Conservation (phyloP, 2,329 filamentous ascomycete genomes). For the Xylariales sp. region DNA sequence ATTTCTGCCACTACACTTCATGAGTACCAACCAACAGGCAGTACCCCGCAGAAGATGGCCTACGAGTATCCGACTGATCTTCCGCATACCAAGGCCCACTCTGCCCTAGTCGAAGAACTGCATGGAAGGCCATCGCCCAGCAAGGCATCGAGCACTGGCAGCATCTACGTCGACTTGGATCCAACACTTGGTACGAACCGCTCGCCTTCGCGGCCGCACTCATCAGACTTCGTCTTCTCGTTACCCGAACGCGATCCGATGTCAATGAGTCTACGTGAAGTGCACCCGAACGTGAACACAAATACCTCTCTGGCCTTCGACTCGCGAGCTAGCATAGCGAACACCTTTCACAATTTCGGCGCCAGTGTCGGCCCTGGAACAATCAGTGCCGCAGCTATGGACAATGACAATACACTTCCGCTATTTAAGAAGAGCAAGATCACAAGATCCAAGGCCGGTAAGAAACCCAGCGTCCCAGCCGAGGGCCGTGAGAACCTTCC, state of each 20-base stretch:
- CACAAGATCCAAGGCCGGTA: conserved; percentile 29
- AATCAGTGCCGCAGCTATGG: conserved; percentile 10
- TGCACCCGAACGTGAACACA: conserved; percentile 47
- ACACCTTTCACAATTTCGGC: conserved; percentile 28
- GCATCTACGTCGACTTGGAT: conserved; percentile 39
- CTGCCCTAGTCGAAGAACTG: conserved; percentile 38
- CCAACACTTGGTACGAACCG: conserved; percentile 18
- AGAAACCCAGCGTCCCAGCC: conserved; percentile 27
- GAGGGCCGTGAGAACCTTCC: conserved; percentile 50
- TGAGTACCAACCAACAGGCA: conserved; percentile 81
- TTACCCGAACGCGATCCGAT: conserved; percentile 23
- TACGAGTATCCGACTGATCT: conserved; percentile 79
- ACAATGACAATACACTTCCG: conserved; percentile 38
- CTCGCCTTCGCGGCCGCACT: conserved; percentile 18
- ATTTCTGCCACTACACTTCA: conserved; percentile 61
- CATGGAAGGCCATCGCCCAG: conserved; percentile 30
- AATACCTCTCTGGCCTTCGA: conserved; percentile 39
- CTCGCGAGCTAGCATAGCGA: conserved; percentile 31
- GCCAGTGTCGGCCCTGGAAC: conserved; percentile 14
- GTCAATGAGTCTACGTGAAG: conserved; percentile 48
- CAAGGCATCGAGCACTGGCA: conserved; percentile 23
- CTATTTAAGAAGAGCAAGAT: conserved; percentile 41
- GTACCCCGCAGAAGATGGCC: conserved; percentile 74
- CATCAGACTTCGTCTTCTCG: conserved; percentile 16
- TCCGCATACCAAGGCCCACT: conserved; percentile 62